Percentiles rank a stretch among this genome's conserved stretches.
Evolutionary conservation across 1,284 basidiomycete species (phyloP).

Genomic region (Hymenochaete sp.): DNA sequence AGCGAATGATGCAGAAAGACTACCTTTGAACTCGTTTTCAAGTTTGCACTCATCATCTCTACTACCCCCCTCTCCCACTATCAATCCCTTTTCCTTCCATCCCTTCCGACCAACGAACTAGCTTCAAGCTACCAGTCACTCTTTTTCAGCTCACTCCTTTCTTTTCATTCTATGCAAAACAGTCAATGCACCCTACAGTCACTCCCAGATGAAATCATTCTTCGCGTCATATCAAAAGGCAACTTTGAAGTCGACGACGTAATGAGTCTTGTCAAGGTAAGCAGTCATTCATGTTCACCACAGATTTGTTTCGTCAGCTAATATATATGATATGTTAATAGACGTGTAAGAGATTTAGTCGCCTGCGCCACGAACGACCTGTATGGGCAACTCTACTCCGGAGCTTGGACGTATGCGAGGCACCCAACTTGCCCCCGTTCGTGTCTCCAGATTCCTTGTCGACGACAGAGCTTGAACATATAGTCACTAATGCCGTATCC

Average conservation of each 20-base stretch:
- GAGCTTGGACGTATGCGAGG: not conserved
- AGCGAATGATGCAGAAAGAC: no score
- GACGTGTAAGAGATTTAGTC: not conserved
- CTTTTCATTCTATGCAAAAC: no score
- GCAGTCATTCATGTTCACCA: not conserved
- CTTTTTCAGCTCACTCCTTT: no score
- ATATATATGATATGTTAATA: not conserved
- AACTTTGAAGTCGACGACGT: slow-evolving; percentile 3
- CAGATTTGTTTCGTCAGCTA: not conserved
- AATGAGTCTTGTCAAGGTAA: slow-evolving; percentile 2
- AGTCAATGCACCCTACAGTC: no score
- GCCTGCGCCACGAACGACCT: not conserved
- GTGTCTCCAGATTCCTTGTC: not conserved
- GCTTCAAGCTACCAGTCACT: no score
- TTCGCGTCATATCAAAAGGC: no score
- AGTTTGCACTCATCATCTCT: no score
- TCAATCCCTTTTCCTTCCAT: no score
- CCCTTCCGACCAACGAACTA: no score
- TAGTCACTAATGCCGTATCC: not conserved
- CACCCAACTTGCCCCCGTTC: not conserved
- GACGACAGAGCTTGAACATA: not conserved
- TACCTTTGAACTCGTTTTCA: no score
- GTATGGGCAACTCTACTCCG: slow-evolving; percentile 1
- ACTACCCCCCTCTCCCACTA: no score
- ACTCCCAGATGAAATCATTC: no score